Evolutionary conservation across 768 basidiomycete species (phyloP).

Genomic region (Tylopilus balloui): DNA sequence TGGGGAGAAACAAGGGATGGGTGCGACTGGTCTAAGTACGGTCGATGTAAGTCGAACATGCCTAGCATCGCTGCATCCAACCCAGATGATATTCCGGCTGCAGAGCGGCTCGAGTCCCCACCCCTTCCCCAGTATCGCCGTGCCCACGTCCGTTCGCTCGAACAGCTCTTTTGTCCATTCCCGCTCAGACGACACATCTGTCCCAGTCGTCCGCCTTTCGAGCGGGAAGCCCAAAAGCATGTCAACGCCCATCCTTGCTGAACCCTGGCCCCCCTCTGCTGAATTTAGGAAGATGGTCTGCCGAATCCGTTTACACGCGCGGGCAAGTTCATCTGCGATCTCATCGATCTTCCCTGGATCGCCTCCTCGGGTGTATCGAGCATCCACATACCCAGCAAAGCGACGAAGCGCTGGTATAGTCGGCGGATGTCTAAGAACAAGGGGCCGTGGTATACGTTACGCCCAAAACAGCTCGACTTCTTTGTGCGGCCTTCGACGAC

Average conservation of each 20-base stretch:
- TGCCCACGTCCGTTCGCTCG: slow-evolving; percentile 18
- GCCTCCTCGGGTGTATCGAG: slow-evolving; percentile 42
- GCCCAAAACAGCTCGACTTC: slow-evolving; percentile 27
- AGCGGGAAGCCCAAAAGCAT: slow-evolving; percentile 24
- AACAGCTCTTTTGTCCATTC: slow-evolving; percentile 17
- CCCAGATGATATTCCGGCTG: slow-evolving; percentile 28
- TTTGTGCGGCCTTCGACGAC: slow-evolving; percentile 32
- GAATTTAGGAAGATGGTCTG: slow-evolving; percentile 49
- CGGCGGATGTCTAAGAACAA: slow-evolving; percentile 25
- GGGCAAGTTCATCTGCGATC: slow-evolving; percentile 33
- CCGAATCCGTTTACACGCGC: slow-evolving; percentile 32
- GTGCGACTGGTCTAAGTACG: neutral
- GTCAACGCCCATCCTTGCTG: slow-evolving; percentile 33
- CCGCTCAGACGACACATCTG: slow-evolving; percentile 19
- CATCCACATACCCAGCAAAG: slow-evolving; percentile 43
- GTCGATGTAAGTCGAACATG: slow-evolving; percentile 13
- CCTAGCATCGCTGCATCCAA: slow-evolving; percentile 20
- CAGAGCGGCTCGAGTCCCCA: slow-evolving; percentile 26
- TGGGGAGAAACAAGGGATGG: slow-evolving; percentile 19
- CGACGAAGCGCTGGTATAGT: slow-evolving; percentile 27
- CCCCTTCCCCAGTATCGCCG: slow-evolving; percentile 24
- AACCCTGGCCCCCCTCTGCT: slow-evolving; percentile 39
- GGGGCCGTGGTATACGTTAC: slow-evolving; percentile 27
- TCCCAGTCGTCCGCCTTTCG: slow-evolving; percentile 26
- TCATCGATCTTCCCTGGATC: slow-evolving; percentile 46